Conservation (phyloP, 2,329 filamentous ascomycete genomes). For the Fragosphaeria purpurea region DNA sequence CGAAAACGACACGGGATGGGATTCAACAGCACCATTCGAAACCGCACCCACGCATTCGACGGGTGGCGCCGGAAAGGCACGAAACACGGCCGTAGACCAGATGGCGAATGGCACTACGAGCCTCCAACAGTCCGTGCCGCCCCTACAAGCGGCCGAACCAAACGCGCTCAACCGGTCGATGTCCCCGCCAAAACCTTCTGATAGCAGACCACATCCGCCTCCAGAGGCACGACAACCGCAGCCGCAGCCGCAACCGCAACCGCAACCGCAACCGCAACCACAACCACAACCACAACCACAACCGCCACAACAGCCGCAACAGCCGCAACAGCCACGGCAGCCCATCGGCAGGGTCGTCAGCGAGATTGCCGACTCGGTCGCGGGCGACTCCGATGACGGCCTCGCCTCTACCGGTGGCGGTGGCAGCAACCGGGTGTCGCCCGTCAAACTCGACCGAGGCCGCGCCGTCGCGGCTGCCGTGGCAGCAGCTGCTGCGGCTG, state of each 20-base stretch:
- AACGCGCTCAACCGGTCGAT: slow-evolving; percentile 29
- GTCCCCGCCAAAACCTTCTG: slow-evolving; percentile 20
- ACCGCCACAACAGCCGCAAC: slow-evolving; percentile 27
- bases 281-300: neutral
- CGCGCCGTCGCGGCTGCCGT: slow-evolving; percentile 17
- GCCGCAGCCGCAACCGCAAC: slow-evolving; percentile 2
- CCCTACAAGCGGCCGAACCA: slow-evolving; percentile 15
- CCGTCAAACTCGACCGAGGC: slow-evolving; percentile 10
- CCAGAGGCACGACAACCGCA: no score
- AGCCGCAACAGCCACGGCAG: slow-evolving; percentile 11
- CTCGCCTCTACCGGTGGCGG: slow-evolving; percentile 13
- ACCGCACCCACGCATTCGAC: slow-evolving; percentile 26
- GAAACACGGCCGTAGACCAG: no score
- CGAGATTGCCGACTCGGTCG: slow-evolving; percentile 33
- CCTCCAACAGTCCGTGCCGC: slow-evolving; percentile 4
- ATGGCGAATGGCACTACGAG: no score
- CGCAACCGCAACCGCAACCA: slow-evolving; percentile 8
- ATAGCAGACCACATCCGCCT: no score
- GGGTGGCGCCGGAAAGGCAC: no score
- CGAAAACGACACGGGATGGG: neutral
- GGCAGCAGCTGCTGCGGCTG: slow-evolving; percentile 7
- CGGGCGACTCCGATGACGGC: slow-evolving; percentile 15
- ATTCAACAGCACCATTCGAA: slow-evolving; percentile 19
- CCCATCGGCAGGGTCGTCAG: slow-evolving; percentile 24
- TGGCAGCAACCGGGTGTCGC: neutral